These are phyloP conservation scores for Ceratocystis huliohia DNA, from an alignment of 2,329 filamentous ascomycete genomes.

Conservation along the genomic window DNA sequence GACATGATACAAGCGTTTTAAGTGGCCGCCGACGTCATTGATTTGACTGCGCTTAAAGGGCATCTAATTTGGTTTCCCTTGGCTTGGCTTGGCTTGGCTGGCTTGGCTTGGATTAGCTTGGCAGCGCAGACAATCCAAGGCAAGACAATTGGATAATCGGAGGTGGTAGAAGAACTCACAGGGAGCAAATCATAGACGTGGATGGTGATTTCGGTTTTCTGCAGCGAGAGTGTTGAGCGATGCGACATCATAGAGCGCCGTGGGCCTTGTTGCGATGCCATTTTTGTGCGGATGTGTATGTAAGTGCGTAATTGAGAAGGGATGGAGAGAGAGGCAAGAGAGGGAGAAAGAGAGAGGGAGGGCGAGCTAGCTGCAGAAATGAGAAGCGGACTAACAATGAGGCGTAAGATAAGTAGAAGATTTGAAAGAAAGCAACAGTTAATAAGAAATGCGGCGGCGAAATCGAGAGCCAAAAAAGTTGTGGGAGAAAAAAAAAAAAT, in stretches of 20 bases:
- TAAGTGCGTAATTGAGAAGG: background rate
- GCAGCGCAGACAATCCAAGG: slow-evolving; percentile 44
- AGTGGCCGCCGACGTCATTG: slow-evolving; percentile 10
- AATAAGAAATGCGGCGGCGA: too few relatives aligned
- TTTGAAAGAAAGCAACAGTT: too few relatives aligned
- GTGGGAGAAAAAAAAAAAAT: background rate
- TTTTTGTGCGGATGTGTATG: slow-evolving; percentile 22
- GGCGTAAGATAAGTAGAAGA: too few relatives aligned
- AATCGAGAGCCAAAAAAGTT: background rate
- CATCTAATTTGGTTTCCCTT: background rate
- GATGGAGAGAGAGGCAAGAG: background rate
- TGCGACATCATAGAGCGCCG: slow-evolving; percentile 36
- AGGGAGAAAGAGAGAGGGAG: background rate
- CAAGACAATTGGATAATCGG: slow-evolving; percentile 29
- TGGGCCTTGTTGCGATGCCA: slow-evolving; percentile 34
- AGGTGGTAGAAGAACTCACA: slow-evolving; percentile 32
- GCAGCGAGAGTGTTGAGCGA: slow-evolving; percentile 53
- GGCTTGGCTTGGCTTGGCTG: background rate
- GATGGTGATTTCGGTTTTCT: slow-evolving; percentile 61
- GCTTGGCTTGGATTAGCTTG: slow-evolving; percentile 26
- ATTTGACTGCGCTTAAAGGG: background rate
- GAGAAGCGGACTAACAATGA: too few relatives aligned
- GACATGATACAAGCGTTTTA: background rate
- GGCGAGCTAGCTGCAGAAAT: too few relatives aligned
- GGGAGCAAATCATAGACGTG: slow-evolving; percentile 68